Evolutionary conservation across 192 early-diverging fungal species (phyloP), one percentile per base, ranked within the genome.

Genomic region (Coemansia sp.): DNA sequence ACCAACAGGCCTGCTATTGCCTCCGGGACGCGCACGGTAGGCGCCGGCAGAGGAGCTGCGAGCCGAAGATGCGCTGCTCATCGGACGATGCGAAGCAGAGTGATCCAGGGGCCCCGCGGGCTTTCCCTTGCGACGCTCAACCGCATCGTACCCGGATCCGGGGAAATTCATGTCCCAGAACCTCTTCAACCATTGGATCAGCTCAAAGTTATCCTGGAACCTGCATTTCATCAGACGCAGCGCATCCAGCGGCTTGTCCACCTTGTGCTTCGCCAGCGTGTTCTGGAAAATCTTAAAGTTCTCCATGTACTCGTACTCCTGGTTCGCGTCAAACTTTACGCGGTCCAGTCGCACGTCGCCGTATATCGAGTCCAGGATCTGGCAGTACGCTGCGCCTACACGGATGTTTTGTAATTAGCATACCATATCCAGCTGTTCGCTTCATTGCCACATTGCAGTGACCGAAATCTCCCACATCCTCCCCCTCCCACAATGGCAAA

Each of bases 141-240:
- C 66, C 10, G 95, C 92, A 74, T 98, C 93, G 76, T 97, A 99
- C 18, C 68, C 67, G 18, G 89, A 89, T n/a, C 91, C 90, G 21
- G 93, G 89, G 75, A 85, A 93, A 75, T 94, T 91, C 32, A 85
- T 83, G 73, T 99, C 94, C 96, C 94, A 96, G 79, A 87, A 95
- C 65, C 88, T 88, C 69, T 94, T 97, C 66, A 95, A 64, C 94
- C 95, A 99, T 71, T 99, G 97, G 74, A 98, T 73, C 73, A 99
- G 96, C 87, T 98, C 96, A 61, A 99, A 87, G 77, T 99, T 99
- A 83, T 99, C 97, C 87, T 98, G 96, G 74, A 99, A 95, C 62
- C 92, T 94, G 84, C 94, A 95, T 78, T 97, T 99, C 75, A 93
- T 87, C 58, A 99, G 84, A 11, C 91, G 84, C 39, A 96, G 90